Percentiles rank a stretch among this genome's conserved stretches.
Evolutionary conservation across 352 stramenopile species (phyloP).

Genomic region (Plasmopara muralis): DNA sequence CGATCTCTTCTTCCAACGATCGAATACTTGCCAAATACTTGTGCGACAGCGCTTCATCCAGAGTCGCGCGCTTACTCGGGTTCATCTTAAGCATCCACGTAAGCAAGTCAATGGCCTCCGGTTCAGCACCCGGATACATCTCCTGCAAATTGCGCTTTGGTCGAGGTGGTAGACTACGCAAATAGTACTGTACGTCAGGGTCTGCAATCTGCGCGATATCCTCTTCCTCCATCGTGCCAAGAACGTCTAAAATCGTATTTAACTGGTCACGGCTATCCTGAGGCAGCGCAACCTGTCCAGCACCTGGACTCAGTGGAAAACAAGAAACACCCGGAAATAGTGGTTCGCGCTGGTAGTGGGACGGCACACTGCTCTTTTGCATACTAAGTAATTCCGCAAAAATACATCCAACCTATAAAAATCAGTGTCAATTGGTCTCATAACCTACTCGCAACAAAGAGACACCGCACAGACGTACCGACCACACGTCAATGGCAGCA

Average conservation of each 20-base stretch:
- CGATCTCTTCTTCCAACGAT: slow-evolving; percentile 79
- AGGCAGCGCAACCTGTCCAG: slow-evolving; percentile 62
- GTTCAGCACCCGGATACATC: slow-evolving; percentile 79
- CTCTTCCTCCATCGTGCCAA: slow-evolving; percentile 81
- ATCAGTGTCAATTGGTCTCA: not conserved
- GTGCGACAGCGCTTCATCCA: slow-evolving; percentile 77
- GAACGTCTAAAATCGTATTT: slow-evolving; percentile 84
- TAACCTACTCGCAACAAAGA: not conserved
- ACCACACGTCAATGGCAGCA: slow-evolving; percentile 84
- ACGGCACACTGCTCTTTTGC: slow-evolving; percentile 93
- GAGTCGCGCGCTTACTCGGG: slow-evolving; percentile 63
- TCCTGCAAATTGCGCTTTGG: slow-evolving; percentile 69
- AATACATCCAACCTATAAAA: slow-evolving; percentile 88
- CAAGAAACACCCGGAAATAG: slow-evolving; percentile 93
- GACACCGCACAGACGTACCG: slow-evolving; percentile 33
- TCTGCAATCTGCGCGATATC: slow-evolving; percentile 83
- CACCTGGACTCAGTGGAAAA: slow-evolving; percentile 74
- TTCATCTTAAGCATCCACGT: slow-evolving; percentile 86
- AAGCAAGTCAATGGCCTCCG: slow-evolving; percentile 72
- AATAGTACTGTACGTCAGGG: slow-evolving; percentile 75
- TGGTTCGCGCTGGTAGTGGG: slow-evolving; percentile 90
- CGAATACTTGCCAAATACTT: slow-evolving; percentile 83
- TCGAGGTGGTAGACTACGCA: slow-evolving; percentile 64
- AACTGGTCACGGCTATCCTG: slow-evolving; percentile 83
- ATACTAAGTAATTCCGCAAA: slow-evolving; percentile 94